These are phyloP conservation scores for Candida labiduridarum DNA, from an alignment of 1,139 yeast genomes.

Conservation along the genomic window DNA sequence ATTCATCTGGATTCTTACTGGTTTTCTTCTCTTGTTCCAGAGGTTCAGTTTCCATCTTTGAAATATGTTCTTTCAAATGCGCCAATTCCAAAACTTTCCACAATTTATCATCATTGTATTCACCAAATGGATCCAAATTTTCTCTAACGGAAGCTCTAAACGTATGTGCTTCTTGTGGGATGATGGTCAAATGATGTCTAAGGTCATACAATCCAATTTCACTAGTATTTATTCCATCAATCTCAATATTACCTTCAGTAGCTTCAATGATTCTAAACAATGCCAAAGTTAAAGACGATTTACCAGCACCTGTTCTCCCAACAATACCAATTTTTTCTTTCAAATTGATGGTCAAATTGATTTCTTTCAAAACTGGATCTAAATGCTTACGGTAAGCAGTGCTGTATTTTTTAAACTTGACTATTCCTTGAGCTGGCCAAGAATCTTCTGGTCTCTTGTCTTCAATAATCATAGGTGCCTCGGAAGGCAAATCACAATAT, in stretches of 20 bases:
- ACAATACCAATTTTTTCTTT: constrained; percentile 39
- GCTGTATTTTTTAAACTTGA: constrained; percentile 30
- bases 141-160: constrained; percentile 63
- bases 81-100: constrained; percentile 58
- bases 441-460: constrained; percentile 22
- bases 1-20: constrained; percentile 28
- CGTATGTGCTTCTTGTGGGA: constrained; percentile 75
- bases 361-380: constrained; percentile 32
- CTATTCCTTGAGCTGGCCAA: constrained; percentile 35
- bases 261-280: constrained; percentile 38
- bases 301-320: constrained; percentile 43
- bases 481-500: constrained; percentile 30
- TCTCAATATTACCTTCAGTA: constrained; percentile 29
- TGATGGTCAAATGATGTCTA: constrained; percentile 59
- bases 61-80: constrained; percentile 52
- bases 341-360: constrained; percentile 27
- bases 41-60: constrained; percentile 28
- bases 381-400: constrained; percentile 36
- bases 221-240: constrained; percentile 54
- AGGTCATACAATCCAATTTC: constrained; percentile 52
- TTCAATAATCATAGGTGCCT: constrained; percentile 30
- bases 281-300: constrained; percentile 35
- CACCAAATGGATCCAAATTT: constrained; percentile 62
- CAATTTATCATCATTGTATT: constrained; percentile 52
- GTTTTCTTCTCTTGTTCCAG: constrained; percentile 19